phyloP scores from a whole-genome alignment of 176 grass and related monocot genomes.

The Tillandsia fasciculata region DNA sequence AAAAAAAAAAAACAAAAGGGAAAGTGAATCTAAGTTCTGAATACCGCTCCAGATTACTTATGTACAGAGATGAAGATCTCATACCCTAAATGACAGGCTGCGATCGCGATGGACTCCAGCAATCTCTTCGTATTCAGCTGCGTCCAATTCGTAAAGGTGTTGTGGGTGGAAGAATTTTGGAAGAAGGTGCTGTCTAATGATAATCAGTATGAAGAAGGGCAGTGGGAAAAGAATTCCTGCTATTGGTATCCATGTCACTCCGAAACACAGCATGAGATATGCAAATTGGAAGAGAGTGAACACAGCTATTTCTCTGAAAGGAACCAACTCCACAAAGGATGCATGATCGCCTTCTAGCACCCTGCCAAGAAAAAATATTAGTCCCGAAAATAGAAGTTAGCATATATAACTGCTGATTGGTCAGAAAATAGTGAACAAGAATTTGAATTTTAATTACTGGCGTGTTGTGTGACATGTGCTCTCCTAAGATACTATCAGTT shows the following conservation, averaged over 20 bases:
- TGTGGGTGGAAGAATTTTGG: constrained; percentile 67
- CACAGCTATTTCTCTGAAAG: constrained; percentile 29
- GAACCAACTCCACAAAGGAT: constrained; percentile 70
- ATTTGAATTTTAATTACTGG: neutral
- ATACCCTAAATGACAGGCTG: constrained; percentile 28
- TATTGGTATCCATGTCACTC: constrained; percentile 89
- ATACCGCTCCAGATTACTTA: neutral
- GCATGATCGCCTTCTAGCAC: constrained; percentile 81
- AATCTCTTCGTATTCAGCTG: constrained; percentile 89
- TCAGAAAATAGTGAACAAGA: neutral
- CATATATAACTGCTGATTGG: neutral
- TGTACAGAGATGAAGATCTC: neutral
- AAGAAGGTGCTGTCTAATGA: constrained; percentile 62
- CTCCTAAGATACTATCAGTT: too few relatives aligned
- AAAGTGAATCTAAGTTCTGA: neutral
- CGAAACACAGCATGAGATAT: constrained; percentile 79
- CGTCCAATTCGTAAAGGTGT: constrained; percentile 61
- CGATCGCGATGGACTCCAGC: constrained; percentile 25
- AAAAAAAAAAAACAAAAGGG: neutral
- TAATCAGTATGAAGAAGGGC: constrained; percentile 84
- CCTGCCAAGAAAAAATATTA: constrained; percentile 30
- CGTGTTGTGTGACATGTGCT: too few relatives aligned
- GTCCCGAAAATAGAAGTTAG: neutral
- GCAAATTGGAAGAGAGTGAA: constrained; percentile 82
- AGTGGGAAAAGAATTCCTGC: constrained; percentile 76